A percentile compares a stretch with the other conserved stretches of the same genome.
These are phyloP conservation scores for Neopestalotiopsis sp. DNA, from an alignment of 2,329 filamentous ascomycete genomes.

Conservation along the genomic window DNA sequence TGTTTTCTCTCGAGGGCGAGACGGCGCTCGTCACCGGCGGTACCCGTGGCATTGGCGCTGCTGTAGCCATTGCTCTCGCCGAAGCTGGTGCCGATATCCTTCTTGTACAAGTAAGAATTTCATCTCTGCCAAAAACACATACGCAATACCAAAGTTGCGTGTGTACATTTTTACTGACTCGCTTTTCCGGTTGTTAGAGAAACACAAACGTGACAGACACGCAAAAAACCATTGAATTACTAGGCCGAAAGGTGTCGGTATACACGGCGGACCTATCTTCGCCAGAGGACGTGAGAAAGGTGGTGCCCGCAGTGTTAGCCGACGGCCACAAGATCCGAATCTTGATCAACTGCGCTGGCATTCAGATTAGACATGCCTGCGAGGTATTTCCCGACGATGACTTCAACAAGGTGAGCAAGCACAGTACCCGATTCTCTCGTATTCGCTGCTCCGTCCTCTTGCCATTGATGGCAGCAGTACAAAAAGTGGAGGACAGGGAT, in stretches of 20 bases:
- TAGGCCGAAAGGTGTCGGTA: conserved; percentile 17
- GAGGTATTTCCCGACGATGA: conserved; percentile 19
- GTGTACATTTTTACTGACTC: not conserved
- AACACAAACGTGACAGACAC: conserved; percentile 16
- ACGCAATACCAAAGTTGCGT: no score
- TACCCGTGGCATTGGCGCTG: conserved; percentile 63
- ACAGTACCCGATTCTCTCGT: conserved; percentile 65
- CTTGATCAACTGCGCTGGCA: conserved; percentile 85
- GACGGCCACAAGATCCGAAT: conserved; percentile 68
- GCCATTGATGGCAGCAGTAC: no score
- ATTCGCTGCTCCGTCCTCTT: not conserved
- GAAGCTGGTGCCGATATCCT: conserved; percentile 65
- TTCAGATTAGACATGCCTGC: conserved; percentile 62
- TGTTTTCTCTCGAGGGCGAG: conserved; percentile 62
- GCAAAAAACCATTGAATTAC: conserved; percentile 16
- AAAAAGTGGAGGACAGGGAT: no score
- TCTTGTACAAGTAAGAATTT: conserved; percentile 47
- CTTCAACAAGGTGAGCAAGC: conserved; percentile 16
- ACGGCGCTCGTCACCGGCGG: conserved; percentile 64
- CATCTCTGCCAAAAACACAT: not conserved
- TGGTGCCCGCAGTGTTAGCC: conserved; percentile 17
- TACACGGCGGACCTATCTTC: conserved; percentile 17
- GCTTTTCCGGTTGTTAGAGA: not conserved
- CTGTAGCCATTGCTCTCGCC: conserved; percentile 62
- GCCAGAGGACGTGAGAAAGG: conserved; percentile 36